Percentiles rank a stretch among this genome's conserved stretches.
phyloP scores from a whole-genome alignment of 805 yeast species.

The Wickerhamiella galacta region DNA sequence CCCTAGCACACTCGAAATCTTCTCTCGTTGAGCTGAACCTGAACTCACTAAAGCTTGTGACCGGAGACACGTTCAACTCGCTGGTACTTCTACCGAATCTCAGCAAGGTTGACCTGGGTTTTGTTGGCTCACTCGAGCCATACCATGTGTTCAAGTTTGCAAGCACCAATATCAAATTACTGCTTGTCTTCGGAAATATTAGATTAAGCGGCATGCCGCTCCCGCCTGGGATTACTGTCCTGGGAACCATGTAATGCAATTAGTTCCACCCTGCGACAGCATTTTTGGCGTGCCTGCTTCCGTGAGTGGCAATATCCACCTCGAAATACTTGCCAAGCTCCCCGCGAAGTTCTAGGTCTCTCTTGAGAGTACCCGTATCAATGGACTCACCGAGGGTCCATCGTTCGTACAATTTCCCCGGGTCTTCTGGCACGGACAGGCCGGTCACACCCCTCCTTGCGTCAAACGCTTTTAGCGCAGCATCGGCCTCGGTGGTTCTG shows the following conservation, averaged over 20 bases:
- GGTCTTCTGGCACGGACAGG: no score
- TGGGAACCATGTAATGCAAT: slow-evolving; percentile 18
- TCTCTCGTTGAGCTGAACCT: slow-evolving; percentile 55
- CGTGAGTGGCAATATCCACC: slow-evolving; percentile 32
- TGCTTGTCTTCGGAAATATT: slow-evolving; percentile 60
- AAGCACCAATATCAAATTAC: slow-evolving; percentile 37
- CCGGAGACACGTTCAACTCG: slow-evolving; percentile 23
- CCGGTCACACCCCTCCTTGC: no score
- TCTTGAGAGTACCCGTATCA: no score
- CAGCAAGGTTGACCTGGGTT: slow-evolving; percentile 59
- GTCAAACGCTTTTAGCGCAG: no score
- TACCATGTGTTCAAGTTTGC: slow-evolving; percentile 41
- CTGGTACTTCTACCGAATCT: slow-evolving; percentile 35
- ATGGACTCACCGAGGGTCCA: no score
- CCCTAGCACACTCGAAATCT: slow-evolving; percentile 43
- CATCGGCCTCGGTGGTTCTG: no score
- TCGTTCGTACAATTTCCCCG: no score
- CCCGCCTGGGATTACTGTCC: slow-evolving; percentile 15
- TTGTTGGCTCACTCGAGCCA: slow-evolving; percentile 63
- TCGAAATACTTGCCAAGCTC: slow-evolving; percentile 34
- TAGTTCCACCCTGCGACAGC: no score
- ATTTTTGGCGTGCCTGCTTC: background rate
- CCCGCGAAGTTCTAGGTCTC: no score
- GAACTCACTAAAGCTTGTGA: slow-evolving; percentile 51
- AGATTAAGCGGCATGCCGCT: slow-evolving; percentile 18